Base-by-base conservation (phyloP, 2,329 filamentous ascomycete genomes). In the Coleophoma crateriformis region DNA sequence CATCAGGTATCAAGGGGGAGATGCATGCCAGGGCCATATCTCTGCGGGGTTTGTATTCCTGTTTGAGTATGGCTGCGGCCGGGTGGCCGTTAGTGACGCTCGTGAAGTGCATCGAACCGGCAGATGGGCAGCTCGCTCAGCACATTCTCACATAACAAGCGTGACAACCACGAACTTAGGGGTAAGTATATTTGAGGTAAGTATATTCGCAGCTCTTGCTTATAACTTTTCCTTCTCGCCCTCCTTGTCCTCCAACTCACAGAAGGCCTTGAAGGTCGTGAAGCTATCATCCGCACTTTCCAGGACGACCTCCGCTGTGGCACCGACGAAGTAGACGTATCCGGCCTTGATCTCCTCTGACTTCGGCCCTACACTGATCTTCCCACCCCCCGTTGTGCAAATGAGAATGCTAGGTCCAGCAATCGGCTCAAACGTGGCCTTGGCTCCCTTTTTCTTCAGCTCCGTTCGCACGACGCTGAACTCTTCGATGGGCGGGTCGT, bases 401-500 rank as follows among this genome's bases (percentile, higher is more conserved):
- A 99, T 94, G 56, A 97, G 69, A 59, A 99, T 90, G 66, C 90
- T 96, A 0, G 94, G 94, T 0, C 94, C 94, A 7, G 87, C 82
- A 45, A 99, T 81, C 0, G 83, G 78, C 54, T 96, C 91, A 61
- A 99, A 95, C 0, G 88, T 96, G 0, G 83, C 90, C 70, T 95
- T 96, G 32, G 88, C 82, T 2, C 84, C 87, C 0, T 76, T 68
- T 15, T 75, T 76, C 57, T 85, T 86, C 34, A 99, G 74, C 11
- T 87, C 80, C 0, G 88, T 87, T 62, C 89, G 85, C 43, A 96
- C 82, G 14, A 99, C 92, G 57, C 84, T 87, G 68, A 99, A 99
- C 66, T 99, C 94, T 47, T 96, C 89, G 55, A 99, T 99, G 0
- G 94, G 94, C 0, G 94, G 94, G 64, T 99, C 88, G 68, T 99